Conservation (phyloP, 305 asterid genomes). For the Withania somnifera region DNA sequence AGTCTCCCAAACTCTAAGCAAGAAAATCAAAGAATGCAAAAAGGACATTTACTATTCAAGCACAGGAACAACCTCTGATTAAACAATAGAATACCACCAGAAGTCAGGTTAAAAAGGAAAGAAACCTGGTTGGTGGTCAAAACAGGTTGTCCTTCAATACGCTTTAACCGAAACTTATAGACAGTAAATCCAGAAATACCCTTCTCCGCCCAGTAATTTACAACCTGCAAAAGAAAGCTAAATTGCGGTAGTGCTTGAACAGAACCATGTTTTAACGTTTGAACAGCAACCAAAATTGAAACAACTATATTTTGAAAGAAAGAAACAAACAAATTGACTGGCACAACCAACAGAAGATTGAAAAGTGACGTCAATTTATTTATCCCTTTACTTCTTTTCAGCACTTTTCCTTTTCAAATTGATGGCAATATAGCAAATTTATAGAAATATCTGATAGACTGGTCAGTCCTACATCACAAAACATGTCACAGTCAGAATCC, state of each 20-base stretch:
- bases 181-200: conserved; percentile 83
- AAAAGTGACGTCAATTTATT: not conserved
- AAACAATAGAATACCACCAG: not conserved
- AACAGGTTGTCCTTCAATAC: conserved; percentile 71
- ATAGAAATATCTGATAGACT: not conserved
- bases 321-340: not conserved
- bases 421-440: not conserved
- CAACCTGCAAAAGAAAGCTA: conserved; percentile 39
- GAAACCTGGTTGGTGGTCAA: conserved; percentile 68
- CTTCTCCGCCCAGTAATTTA: conserved; percentile 63
- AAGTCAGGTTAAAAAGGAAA: not conserved
- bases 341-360: not conserved
- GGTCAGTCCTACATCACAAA: not conserved
- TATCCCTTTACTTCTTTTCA: not conserved
- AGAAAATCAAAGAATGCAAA: not conserved
- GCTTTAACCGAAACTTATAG: conserved; percentile 51
- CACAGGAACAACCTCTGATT: not conserved
- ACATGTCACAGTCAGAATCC: not conserved
- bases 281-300: not conserved
- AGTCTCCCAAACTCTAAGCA: not conserved
- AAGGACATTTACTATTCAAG: not conserved
- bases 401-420: not conserved
- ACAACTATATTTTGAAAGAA: not conserved
- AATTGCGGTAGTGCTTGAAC: not conserved
- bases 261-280: not conserved